Conservation (phyloP, 1,284 basidiomycete genomes). For the Vanrija sp. region DNA sequence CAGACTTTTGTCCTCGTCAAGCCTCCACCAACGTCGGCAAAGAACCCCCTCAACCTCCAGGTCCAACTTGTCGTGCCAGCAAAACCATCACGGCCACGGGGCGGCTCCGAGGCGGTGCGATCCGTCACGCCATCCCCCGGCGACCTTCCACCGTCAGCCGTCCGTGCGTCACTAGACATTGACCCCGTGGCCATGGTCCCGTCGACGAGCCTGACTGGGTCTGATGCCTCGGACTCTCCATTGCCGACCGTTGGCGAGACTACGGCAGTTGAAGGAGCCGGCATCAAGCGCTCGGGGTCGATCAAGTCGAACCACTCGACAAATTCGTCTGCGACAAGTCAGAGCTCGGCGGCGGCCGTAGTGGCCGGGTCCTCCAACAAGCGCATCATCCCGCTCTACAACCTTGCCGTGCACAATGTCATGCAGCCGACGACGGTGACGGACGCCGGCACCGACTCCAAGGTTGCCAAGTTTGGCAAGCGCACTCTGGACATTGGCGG, state of each 20-base stretch:
- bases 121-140: background rate
- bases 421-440: constrained; percentile 79
- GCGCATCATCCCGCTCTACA: constrained; percentile 88
- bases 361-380: constrained; percentile 20
- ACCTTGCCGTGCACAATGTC: constrained; percentile 81
- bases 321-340: background rate
- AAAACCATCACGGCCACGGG: background rate
- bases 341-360: constrained; percentile 3
- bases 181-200: background rate
- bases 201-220: background rate
- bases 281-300: constrained; percentile 23
- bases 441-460: constrained; percentile 76
- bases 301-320: constrained; percentile 20
- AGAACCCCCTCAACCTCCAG: constrained; percentile 87
- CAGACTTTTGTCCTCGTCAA: constrained; percentile 63
- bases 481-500: constrained; percentile 77
- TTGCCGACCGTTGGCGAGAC: background rate
- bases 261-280: background rate
- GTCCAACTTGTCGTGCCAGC: constrained; percentile 69
- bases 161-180: no score
- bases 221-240: no score
- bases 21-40: constrained; percentile 62
- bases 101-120: constrained; percentile 1
- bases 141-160: background rate
- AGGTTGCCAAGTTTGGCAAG: constrained; percentile 83